Evolutionary conservation across 2,329 filamentous ascomycete species (phyloP).

Genomic region (Neoarthrinium moseri): DNA sequence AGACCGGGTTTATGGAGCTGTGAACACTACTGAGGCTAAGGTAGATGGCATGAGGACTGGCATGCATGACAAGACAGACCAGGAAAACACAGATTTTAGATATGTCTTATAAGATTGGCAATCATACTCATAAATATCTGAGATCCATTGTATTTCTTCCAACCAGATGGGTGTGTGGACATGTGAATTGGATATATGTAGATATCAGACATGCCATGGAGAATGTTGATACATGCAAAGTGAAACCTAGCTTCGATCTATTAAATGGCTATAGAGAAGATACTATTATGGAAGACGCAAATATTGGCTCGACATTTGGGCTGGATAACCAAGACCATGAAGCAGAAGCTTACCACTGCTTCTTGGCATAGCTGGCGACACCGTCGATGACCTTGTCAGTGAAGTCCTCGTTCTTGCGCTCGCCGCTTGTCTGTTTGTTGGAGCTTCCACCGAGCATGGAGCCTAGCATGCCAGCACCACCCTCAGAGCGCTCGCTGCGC

Average conservation of each 20-base stretch:
- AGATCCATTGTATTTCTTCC: too few relatives aligned
- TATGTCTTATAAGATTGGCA: slow-evolving; percentile 45
- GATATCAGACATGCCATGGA: neutral
- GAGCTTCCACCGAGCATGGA: slow-evolving; percentile 2
- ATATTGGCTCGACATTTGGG: too few relatives aligned
- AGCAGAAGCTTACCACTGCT: neutral
- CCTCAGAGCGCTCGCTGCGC: neutral
- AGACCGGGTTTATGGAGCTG: slow-evolving; percentile 34
- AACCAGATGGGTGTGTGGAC: too few relatives aligned
- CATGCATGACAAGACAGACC: slow-evolving; percentile 54
- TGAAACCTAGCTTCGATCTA: too few relatives aligned
- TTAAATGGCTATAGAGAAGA: too few relatives aligned
- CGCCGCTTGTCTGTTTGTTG: neutral
- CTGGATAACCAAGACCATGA: neutral
- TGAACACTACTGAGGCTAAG: slow-evolving; percentile 38
- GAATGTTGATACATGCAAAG: neutral
- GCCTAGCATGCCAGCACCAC: neutral
- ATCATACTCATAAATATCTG: too few relatives aligned
- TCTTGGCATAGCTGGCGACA: slow-evolving; percentile 7
- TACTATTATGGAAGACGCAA: too few relatives aligned
- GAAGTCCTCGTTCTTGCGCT: slow-evolving; percentile 3
- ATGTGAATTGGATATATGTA: neutral
- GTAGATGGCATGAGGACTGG: slow-evolving; percentile 49
- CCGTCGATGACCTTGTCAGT: slow-evolving; percentile 7
- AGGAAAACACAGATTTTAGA: slow-evolving; percentile 54